Evolutionary conservation across 306 rosid genomes (phyloP).

Genomic region (Canavalia gladiata): DNA sequence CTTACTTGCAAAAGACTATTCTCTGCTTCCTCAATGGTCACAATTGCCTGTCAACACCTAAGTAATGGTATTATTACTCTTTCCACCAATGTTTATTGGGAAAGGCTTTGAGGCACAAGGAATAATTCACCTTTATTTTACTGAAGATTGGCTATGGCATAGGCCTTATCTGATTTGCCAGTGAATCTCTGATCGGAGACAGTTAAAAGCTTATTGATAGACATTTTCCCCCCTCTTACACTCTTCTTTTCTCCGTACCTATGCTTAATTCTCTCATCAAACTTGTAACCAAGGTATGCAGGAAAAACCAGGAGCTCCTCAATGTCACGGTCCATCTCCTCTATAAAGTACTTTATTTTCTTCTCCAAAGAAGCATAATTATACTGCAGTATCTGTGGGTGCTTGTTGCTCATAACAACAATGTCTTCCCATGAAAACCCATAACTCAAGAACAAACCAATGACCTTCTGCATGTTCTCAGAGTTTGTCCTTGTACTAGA

Average conservation of each 20-base stretch:
- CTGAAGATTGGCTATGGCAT: conserved; percentile 40
- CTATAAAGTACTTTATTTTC: conserved; percentile 79
- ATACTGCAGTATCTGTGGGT: conserved; percentile 84
- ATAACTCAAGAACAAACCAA: conserved; percentile 63
- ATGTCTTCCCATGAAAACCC: conserved; percentile 74
- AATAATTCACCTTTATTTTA: conserved; percentile 38
- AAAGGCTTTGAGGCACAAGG: conserved; percentile 15
- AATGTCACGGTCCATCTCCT: conserved; percentile 77
- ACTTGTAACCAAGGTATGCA: conserved; percentile 81
- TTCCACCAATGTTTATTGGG: neutral
- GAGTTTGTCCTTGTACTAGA: conserved; percentile 74
- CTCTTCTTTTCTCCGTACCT: conserved; percentile 71
- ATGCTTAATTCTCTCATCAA: conserved; percentile 78
- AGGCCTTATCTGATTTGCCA: conserved; percentile 45
- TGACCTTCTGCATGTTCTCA: conserved; percentile 75
- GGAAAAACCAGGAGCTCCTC: conserved; percentile 76
- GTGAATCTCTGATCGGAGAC: conserved; percentile 66
- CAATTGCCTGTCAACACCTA: neutral
- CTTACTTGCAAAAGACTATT: conserved; percentile 3
- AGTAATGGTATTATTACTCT: neutral
- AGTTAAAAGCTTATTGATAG: conserved; percentile 72
- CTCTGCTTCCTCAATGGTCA: neutral
- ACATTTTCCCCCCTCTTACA: conserved; percentile 60
- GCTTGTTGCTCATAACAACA: conserved; percentile 77
- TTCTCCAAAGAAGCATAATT: conserved; percentile 62